Evolutionary conservation across 352 stramenopile species (phyloP), one percentile per base, ranked within the genome.

Genomic region (Phytopythium delawarense): DNA sequence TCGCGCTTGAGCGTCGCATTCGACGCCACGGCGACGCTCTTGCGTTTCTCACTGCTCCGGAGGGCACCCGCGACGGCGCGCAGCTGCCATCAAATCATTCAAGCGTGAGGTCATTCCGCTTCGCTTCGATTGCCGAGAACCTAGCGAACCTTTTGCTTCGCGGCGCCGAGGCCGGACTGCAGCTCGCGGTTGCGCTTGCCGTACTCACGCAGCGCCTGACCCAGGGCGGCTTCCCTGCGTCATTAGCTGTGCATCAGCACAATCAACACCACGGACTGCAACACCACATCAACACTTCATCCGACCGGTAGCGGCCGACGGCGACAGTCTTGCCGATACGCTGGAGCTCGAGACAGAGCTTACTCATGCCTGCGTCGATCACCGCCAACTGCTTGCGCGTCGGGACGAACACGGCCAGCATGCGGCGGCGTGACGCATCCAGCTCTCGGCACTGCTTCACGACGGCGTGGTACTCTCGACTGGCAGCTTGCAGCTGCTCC

Each of bases 161-260:
- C 81, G 49, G 67, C 46, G 45, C 59, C 49, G 30, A 87, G 69
- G 12, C 61, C 72, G 7, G 71, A 56, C 61, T 84, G 74, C 18
- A 89, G 67, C 21, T 71, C 62, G 40, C 74, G 71, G 55, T 89
- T 89, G 5, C 75, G 73, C 34, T 75, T 79, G 15, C 67, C 70
- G 44, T 89, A 89, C 50, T 89, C 79, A 13, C 79, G 75, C 30
- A 89, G 42, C 12, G 66, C 77, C 30, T 69, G 66, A 15, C 65
- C 69, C 20, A 89, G 54, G 20, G 67, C 75, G 18, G 72, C 57
- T 23, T 89, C 77, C 6, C 79, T 89, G 20, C n/a, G 54, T 13
- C 2, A 40, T 11, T 1, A 30, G 20, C 34, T 55, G 35, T 25
- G 11, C n/a, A 23, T 50, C 21, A 50, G 46, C 18, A 7, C 8